These are phyloP conservation scores for Pholiota microspora DNA, from an alignment of 768 basidiomycete species.

Conservation along the genomic window DNA sequence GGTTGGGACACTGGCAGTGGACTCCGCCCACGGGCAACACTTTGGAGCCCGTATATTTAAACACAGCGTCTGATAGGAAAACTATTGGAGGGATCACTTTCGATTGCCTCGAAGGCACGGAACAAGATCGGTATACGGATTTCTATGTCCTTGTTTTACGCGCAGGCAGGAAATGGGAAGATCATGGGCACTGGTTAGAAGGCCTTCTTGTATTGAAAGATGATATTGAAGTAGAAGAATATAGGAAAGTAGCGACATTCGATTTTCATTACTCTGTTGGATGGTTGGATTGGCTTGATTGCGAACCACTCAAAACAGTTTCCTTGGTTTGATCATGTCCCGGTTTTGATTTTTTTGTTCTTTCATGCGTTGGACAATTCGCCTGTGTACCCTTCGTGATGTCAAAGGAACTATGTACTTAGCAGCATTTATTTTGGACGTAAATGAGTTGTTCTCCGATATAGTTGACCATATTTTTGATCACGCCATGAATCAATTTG, in stretches of 20 bases:
- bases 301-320: background rate
- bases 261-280: background rate
- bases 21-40: background rate
- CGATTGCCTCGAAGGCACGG: slow-evolving; percentile 4
- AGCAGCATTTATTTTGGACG: too few relatives aligned
- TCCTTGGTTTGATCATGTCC: background rate
- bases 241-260: slow-evolving; percentile 3
- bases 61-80: background rate
- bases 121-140: background rate
- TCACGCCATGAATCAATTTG: too few relatives aligned
- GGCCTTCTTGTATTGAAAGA: background rate
- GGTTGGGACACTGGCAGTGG: background rate
- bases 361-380: too few relatives aligned
- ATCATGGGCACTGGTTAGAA: slow-evolving; percentile 1
- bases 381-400: too few relatives aligned
- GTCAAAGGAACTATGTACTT: too few relatives aligned
- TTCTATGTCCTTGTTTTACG: slow-evolving; percentile 3
- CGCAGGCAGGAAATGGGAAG: background rate
- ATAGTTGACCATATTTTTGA: too few relatives aligned
- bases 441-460: too few relatives aligned
- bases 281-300: slow-evolving; percentile 5
- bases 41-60: background rate
- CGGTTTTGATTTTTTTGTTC: too few relatives aligned
- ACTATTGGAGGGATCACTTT: background rate
- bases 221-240: background rate